Evolutionary conservation across 345 rosid genomes (phyloP).

Genomic region (Lagerstroemia speciosa): DNA sequence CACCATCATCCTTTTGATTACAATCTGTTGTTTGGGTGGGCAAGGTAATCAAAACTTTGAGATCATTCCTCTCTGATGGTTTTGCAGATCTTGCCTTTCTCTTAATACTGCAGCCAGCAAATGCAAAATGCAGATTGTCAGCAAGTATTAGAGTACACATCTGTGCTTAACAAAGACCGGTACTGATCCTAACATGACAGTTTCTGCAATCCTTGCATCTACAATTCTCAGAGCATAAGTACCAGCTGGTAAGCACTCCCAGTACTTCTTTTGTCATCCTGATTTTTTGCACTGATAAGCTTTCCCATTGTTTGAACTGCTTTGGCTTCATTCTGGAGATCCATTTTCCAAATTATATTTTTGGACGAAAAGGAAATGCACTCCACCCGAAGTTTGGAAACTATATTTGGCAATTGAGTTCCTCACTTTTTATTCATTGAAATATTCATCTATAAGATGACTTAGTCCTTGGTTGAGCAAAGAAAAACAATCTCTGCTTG

Average conservation of each 20-base stretch:
- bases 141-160: background rate
- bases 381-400: background rate
- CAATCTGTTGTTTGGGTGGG: background rate
- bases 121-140: background rate
- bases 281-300: slow-evolving; percentile 85
- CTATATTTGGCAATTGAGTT: background rate
- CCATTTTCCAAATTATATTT: background rate
- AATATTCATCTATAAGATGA: background rate
- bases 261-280: slow-evolving; percentile 85
- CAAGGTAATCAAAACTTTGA: background rate
- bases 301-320: slow-evolving; percentile 44
- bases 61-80: background rate
- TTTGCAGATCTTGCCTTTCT: background rate
- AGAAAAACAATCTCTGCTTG: background rate
- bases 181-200: slow-evolving; percentile 39
- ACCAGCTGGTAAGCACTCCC: slow-evolving; percentile 84
- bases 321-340: slow-evolving; percentile 32
- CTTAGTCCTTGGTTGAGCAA: background rate
- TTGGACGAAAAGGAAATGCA: background rate
- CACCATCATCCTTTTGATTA: background rate
- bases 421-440: background rate
- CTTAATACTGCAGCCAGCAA: background rate
- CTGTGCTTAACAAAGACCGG: too few relatives aligned
- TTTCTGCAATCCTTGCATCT: slow-evolving; percentile 80
- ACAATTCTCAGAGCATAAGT: slow-evolving; percentile 82